Conservation (phyloP, 257 asterid genomes). For the Ligustrum vulgare region DNA sequence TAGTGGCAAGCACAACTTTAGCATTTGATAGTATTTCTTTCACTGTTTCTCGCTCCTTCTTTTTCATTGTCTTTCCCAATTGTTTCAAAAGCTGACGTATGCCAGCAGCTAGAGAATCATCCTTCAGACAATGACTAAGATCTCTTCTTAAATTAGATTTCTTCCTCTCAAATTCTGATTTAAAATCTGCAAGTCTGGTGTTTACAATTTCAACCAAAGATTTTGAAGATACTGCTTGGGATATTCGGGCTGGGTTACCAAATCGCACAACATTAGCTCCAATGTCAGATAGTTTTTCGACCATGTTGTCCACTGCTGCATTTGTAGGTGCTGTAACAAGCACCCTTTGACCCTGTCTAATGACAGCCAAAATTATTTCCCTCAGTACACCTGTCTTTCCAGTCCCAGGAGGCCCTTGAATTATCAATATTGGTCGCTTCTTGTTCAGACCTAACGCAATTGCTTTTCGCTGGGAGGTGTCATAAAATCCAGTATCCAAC, state of each 20-base stretch:
- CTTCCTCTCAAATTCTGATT: conserved; percentile 76
- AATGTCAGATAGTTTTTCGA: conserved; percentile 71
- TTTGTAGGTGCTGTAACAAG: conserved; percentile 97
- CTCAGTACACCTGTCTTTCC: conserved; percentile 88
- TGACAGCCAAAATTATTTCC: conserved; percentile 72
- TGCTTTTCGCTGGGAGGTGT: conserved; percentile 72
- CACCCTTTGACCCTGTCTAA: conserved; percentile 85
- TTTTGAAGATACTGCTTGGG: conserved; percentile 79
- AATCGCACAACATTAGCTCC: conserved; percentile 76
- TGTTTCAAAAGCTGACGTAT: conserved; percentile 97
- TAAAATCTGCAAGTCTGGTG: conserved; percentile 67
- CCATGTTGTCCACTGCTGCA: conserved; percentile 99
- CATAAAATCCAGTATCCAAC: conserved; percentile 46
- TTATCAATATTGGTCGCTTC: conserved; percentile 71
- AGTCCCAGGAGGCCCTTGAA: conserved; percentile 98
- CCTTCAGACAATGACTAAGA: conserved; percentile 77
- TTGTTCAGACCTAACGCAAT: conserved; percentile 88
- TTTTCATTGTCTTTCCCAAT: conserved; percentile 87
- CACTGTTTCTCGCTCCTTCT: conserved; percentile 90
- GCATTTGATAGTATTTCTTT: conserved; percentile 73
- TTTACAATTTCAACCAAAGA: conserved; percentile 87
- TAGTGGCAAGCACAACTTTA: conserved; percentile 89
- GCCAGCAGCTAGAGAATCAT: conserved; percentile 96
- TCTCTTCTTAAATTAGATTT: conserved; percentile 86
- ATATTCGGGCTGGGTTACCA: conserved; percentile 92